phyloP scores from a whole-genome alignment of 176 grass and related monocot genomes.

The Pharus latifolius region DNA sequence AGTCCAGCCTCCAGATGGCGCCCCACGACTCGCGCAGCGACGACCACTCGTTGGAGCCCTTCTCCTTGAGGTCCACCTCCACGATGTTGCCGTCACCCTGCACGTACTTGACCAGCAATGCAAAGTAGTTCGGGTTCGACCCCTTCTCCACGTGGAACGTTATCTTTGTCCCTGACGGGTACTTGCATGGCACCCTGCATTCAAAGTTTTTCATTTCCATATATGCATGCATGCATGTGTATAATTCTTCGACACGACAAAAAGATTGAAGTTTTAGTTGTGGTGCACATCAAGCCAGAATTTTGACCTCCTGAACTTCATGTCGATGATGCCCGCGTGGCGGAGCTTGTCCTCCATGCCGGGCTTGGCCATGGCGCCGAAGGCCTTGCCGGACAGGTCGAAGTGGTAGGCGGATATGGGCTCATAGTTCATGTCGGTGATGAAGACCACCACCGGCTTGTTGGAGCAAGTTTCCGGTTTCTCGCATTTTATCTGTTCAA shows the following conservation, averaged over 20 bases:
- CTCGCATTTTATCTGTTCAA: slow-evolving; percentile 44
- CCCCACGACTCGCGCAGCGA: slow-evolving; percentile 52
- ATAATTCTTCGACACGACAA: no score
- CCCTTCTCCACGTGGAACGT: slow-evolving; percentile 59
- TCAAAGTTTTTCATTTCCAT: background rate
- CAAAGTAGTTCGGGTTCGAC: slow-evolving; percentile 50
- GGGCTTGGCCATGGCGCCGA: slow-evolving; percentile 49
- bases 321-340: slow-evolving; percentile 40
- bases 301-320: slow-evolving; percentile 53
- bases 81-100: slow-evolving; percentile 48
- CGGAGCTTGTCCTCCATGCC: slow-evolving; percentile 40
- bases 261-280: no score
- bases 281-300: no score
- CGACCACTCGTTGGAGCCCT: slow-evolving; percentile 6
- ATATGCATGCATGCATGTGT: background rate
- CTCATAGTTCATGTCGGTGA: slow-evolving; percentile 63
- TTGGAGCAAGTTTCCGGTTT: slow-evolving; percentile 29
- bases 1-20: slow-evolving; percentile 55
- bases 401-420: slow-evolving; percentile 56
- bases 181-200: slow-evolving; percentile 56
- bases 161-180: slow-evolving; percentile 34
- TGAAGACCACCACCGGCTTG: slow-evolving; percentile 32
- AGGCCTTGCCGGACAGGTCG: slow-evolving; percentile 59
- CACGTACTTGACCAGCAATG: slow-evolving; percentile 55
- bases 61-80: slow-evolving; percentile 40